These are phyloP conservation scores for Pascua guehoae DNA, from an alignment of 1,284 basidiomycete species.

Conservation along the genomic window DNA sequence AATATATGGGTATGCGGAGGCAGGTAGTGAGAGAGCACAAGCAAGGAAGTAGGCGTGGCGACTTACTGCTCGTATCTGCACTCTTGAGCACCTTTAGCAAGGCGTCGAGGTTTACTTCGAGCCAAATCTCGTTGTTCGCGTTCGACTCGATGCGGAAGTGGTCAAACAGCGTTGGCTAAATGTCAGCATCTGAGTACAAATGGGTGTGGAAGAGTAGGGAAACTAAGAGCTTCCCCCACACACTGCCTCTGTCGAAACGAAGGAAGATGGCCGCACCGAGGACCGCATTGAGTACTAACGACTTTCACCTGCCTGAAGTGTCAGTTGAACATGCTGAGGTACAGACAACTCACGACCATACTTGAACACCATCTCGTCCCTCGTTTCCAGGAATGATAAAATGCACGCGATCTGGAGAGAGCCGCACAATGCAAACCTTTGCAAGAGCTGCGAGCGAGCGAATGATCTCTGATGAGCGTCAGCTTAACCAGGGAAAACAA, in stretches of 20 bases:
- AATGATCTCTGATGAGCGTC: constrained; percentile 57
- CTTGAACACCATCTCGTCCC: constrained; percentile 79
- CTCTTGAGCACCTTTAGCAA: constrained; percentile 65
- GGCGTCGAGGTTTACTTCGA: constrained; percentile 63
- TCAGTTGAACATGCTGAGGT: background rate
- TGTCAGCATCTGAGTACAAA: constrained; percentile 54
- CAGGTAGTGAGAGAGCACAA: background rate
- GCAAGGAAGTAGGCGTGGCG: background rate
- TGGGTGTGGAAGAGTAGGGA: constrained; percentile 41
- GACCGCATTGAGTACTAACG: constrained; percentile 26
- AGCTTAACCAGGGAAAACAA: background rate
- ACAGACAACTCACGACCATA: constrained; percentile 77
- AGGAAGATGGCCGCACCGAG: too few species aligned
- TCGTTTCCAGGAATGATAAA: constrained; percentile 71
- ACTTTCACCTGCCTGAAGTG: constrained; percentile 47
- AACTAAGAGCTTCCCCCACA: too few species aligned
- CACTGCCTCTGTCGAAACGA: too few species aligned
- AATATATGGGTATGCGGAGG: background rate
- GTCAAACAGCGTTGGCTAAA: constrained; percentile 66
- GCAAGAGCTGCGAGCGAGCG: constrained; percentile 77
- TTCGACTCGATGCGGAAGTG: constrained; percentile 85
- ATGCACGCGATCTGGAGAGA: constrained; percentile 69
- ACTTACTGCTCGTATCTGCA: constrained; percentile 42
- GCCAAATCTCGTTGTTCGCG: constrained; percentile 70
- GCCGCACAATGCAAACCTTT: constrained; percentile 74